Evolutionary conservation across 805 yeast species (phyloP).

Genomic region (Sugiyamaella marilandica): DNA sequence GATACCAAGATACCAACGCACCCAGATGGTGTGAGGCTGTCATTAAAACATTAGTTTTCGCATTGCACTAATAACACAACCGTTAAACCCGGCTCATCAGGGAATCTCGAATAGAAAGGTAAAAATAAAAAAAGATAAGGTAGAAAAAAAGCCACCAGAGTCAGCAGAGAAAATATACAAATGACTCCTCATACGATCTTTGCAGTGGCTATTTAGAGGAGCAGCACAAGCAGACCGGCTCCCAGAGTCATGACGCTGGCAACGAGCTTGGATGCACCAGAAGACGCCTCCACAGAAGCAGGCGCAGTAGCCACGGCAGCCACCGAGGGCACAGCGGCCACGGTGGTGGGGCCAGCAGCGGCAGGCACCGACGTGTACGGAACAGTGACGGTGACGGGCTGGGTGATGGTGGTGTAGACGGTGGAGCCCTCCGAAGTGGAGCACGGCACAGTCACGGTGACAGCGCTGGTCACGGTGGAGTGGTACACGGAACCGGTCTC

Average conservation of each 20-base stretch:
- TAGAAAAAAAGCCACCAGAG: not conserved
- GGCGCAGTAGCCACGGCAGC: not conserved
- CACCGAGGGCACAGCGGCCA: not conserved
- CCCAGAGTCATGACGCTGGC: not conserved
- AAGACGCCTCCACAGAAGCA: not conserved
- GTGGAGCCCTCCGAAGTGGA: not conserved
- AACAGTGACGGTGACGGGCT: constrained; percentile 1
- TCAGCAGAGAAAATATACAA: not conserved
- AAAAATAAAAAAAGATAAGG: not conserved
- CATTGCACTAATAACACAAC: no score
- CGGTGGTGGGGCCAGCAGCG: not conserved
- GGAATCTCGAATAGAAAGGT: not conserved
- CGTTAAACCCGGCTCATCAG: not conserved
- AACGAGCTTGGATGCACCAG: not conserved
- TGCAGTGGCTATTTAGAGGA: not conserved
- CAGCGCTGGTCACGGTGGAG: not conserved
- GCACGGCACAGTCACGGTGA: constrained; percentile 4
- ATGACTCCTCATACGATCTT: not conserved
- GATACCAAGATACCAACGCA: no score
- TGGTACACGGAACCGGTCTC: not conserved
- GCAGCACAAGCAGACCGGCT: not conserved
- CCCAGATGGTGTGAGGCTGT: no score
- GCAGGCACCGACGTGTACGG: not conserved
- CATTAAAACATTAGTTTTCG: no score
- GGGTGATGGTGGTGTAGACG: constrained; percentile 3